A percentile compares a stretch with the other conserved stretches of the same genome.
Conservation (phyloP, 768 basidiomycete genomes). For the Lentinula detonsa region DNA sequence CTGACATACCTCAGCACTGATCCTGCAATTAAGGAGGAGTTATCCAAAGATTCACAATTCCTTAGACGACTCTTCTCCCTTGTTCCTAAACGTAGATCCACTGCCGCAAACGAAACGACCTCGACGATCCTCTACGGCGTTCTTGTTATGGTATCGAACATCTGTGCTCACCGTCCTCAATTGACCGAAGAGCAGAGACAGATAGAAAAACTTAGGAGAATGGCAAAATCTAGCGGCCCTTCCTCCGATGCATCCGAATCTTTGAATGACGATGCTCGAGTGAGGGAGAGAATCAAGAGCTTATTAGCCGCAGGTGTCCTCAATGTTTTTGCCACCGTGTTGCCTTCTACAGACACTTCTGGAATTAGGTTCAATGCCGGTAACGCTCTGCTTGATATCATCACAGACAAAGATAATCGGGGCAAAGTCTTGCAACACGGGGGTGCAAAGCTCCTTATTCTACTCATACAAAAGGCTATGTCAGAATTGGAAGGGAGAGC, state of each 20-base stretch:
- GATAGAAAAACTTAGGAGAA: slow-evolving; percentile 68
- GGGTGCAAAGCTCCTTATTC: slow-evolving; percentile 60
- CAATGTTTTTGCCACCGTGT: slow-evolving; percentile 51
- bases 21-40: slow-evolving; percentile 52
- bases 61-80: slow-evolving; percentile 52
- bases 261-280: slow-evolving; percentile 63
- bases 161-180: slow-evolving; percentile 64
- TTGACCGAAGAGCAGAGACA: slow-evolving; percentile 80
- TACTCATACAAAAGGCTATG: slow-evolving; percentile 46
- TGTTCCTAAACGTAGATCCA: slow-evolving; percentile 42
- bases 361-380: slow-evolving; percentile 55
- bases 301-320: slow-evolving; percentile 60
- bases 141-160: slow-evolving; percentile 67
- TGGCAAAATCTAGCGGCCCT: slow-evolving; percentile 46
- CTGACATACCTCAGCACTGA: slow-evolving; percentile 76
- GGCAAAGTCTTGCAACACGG: slow-evolving; percentile 74
- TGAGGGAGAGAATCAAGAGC: slow-evolving; percentile 52
- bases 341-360: slow-evolving; percentile 54
- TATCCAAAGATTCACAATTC: slow-evolving; percentile 50
- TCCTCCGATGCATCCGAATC: slow-evolving; percentile 22
- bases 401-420: slow-evolving; percentile 74
- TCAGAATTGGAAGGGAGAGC: slow-evolving; percentile 18
- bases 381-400: slow-evolving; percentile 60
- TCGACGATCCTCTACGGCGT: slow-evolving; percentile 71
- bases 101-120: slow-evolving; percentile 23